Evolutionary conservation across 495 filamentous ascomycete genomes (phyloP), one percentile per base, ranked within the genome.

Genomic region (Penicillium egyptiacum): DNA sequence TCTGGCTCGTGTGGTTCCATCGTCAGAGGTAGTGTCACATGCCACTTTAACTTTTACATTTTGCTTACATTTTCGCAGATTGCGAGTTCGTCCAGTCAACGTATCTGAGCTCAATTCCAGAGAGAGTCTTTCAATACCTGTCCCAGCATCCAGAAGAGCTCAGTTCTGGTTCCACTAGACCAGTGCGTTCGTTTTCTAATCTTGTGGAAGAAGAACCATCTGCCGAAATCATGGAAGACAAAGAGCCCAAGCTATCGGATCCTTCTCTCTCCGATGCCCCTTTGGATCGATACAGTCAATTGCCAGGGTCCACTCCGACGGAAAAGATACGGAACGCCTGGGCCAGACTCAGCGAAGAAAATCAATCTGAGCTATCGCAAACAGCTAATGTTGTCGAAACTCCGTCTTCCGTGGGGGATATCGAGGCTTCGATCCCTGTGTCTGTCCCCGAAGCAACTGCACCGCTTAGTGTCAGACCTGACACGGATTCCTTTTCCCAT

Each of bases 391-490:
- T 58, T 14, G 70, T 67, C 46, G 64, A 62, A 8, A 78, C 74
- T 3, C 74, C 76, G n/a, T 78, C 76, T 16, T 77, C 75, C 14
- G 62, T 66, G 20, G 75, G 67, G 6, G 76, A 79, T 64, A 71
- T 79, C 23, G 75, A 78, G 31, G 62, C 75, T 31, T 63, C 65
- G 2, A 58, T 59, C 4, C 62, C 69, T 28, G 43, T 57, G 9
- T 50, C 68, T 22, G 42, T 70, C 10, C 70, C 74, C 1, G 71
- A 76, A 47, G 70, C 58, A 19, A 64, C 61, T 16, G 62, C 63
- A 5, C 76, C 75, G 26, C 65, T 78, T 19, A 79, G 75, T 62
- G 63, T 75, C 6, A 71, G 74, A 39, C 53, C 62, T 25, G 73
- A 75, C 23, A 62, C 63, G 12, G 62, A 71, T 11, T 58, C 58